These are phyloP conservation scores for Leccinum rimulosum DNA, from an alignment of 768 basidiomycete species.

Conservation along the genomic window DNA sequence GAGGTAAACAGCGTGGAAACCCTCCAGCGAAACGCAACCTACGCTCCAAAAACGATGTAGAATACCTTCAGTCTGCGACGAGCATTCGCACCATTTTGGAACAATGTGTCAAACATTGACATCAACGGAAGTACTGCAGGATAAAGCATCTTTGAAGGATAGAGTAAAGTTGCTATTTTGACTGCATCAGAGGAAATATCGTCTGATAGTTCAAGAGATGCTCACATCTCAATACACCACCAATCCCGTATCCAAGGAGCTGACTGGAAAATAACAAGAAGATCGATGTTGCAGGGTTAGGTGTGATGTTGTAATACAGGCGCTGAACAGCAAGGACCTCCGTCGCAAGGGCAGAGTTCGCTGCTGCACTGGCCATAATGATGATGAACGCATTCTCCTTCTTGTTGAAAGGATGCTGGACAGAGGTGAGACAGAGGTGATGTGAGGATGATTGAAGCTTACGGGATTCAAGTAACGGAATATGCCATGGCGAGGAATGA, in stretches of 20 bases:
- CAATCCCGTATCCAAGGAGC: constrained; percentile 50
- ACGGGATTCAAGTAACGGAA: constrained; percentile 53
- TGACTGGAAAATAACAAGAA: constrained; percentile 39
- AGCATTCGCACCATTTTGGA: constrained; percentile 37
- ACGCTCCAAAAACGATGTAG: constrained; percentile 29
- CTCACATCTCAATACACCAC: constrained; percentile 50
- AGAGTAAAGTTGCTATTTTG: constrained; percentile 33
- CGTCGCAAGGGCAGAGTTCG: constrained; percentile 51
- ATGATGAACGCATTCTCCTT: constrained; percentile 59
- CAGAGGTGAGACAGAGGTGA: constrained; percentile 1
- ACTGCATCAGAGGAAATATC: constrained; percentile 1
- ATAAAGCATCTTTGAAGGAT: constrained; percentile 46
- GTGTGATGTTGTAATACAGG: constrained; percentile 50
- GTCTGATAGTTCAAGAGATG: background rate
- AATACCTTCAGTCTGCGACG: constrained; percentile 40
- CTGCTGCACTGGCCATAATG: constrained; percentile 55
- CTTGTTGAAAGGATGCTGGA: constrained; percentile 56
- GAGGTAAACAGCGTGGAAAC: background rate
- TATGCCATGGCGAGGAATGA: constrained; percentile 44
- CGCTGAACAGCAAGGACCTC: constrained; percentile 55
- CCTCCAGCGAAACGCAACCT: constrained; percentile 25
- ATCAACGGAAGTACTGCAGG: constrained; percentile 28
- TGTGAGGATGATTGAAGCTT: background rate
- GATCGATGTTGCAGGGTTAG: constrained; percentile 44
- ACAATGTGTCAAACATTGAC: constrained; percentile 36